phyloP scores from a whole-genome alignment of 208 protist genomes.

The Porcisia deanei region DNA sequence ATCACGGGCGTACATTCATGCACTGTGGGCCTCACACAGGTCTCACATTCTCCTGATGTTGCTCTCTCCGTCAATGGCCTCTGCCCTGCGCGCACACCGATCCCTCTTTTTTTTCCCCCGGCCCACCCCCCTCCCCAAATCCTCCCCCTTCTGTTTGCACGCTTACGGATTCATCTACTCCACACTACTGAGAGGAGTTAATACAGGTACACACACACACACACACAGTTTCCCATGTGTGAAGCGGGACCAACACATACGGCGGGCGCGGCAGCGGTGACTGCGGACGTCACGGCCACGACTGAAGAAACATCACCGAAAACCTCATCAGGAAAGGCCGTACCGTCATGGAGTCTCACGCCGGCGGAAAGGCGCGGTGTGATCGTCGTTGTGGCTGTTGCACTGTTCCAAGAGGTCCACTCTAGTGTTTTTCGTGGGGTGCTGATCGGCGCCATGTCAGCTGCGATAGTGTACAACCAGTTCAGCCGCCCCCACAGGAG shows the following conservation, averaged over 20 bases:
- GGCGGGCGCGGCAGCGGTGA: neutral
- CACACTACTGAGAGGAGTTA: neutral
- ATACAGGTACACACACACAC: neutral
- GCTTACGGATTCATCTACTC: neutral
- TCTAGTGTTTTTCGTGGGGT: constrained; percentile 20
- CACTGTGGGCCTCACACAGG: too few relatives aligned
- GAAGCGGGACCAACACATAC: neutral
- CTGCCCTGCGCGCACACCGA: too few relatives aligned
- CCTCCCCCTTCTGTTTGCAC: too few relatives aligned
- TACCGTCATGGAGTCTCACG: constrained; percentile 9
- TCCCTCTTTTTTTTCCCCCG: too few relatives aligned
- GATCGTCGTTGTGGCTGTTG: constrained; percentile 27
- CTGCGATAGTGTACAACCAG: constrained; percentile 13
- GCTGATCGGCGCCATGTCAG: constrained; percentile 15
- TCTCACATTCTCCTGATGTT: too few relatives aligned
- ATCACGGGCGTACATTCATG: too few relatives aligned
- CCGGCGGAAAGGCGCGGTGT: constrained; percentile 29
- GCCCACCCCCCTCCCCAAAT: too few relatives aligned
- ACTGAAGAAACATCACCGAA: neutral
- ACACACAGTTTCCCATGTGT: neutral
- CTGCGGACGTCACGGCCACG: neutral
- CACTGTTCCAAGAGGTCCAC: constrained; percentile 53
- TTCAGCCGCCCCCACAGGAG: neutral
- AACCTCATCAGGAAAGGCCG: neutral
- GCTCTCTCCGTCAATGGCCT: too few relatives aligned